A percentile compares a stretch with the other conserved stretches of the same genome.
These are phyloP conservation scores for Fusarium brachygibbosum DNA, from an alignment of 2,329 filamentous ascomycete species.

Conservation along the genomic window DNA sequence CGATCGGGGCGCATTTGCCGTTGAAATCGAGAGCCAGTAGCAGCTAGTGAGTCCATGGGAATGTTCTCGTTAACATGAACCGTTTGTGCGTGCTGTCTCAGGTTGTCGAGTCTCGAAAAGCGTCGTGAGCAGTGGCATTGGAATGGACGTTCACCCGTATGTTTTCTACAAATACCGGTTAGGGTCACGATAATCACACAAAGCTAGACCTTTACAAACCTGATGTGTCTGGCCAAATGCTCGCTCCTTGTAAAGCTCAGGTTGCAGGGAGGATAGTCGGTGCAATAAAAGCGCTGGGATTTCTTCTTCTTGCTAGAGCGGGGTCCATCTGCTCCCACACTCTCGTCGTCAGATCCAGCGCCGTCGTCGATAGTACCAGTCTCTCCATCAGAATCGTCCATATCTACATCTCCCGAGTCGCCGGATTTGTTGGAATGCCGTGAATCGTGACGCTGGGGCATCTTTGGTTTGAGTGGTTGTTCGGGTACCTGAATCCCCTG, in stretches of 20 bases:
- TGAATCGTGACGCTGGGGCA: constrained; percentile 63
- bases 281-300: constrained; percentile 95
- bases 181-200: constrained; percentile 14
- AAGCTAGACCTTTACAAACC: constrained; percentile 63
- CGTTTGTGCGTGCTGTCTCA: constrained; percentile 96
- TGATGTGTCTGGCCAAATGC: constrained; percentile 93
- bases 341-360: constrained; percentile 74
- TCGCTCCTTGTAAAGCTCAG: constrained; percentile 96
- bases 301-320: constrained; percentile 94
- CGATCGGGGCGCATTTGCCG: constrained; percentile 91
- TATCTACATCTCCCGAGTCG: constrained; percentile 78
- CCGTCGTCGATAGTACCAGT: constrained; percentile 62
- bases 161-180: constrained; percentile 73
- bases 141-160: constrained; percentile 96
- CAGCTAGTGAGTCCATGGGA: constrained; percentile 90
- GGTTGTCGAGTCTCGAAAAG: constrained; percentile 94
- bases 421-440: constrained; percentile 71
- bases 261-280: constrained; percentile 92
- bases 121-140: constrained; percentile 94
- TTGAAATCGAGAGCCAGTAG: constrained; percentile 91
- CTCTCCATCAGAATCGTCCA: constrained; percentile 81
- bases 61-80: constrained; percentile 99
- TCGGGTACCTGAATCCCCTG: constrained; percentile 64
- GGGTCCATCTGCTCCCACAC: constrained; percentile 72
- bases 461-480: constrained; percentile 58